Evolutionary conservation across 352 stramenopile species (phyloP).

Genomic region (Salisapilia sapeloensis): DNA sequence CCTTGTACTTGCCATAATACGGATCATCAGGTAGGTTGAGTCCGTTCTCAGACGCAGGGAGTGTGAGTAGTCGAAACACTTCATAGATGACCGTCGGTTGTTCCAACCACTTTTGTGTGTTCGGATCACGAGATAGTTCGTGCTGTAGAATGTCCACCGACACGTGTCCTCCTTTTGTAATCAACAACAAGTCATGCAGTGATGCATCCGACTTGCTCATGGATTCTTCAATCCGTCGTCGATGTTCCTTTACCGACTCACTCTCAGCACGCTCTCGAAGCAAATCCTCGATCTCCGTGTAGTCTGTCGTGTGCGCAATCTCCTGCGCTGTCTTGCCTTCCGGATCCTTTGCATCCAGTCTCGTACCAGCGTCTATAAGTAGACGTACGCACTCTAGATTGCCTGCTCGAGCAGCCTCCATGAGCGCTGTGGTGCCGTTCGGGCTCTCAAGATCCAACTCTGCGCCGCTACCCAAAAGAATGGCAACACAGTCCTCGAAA

Average conservation of each 20-base stretch:
- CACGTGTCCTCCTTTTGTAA: conserved; percentile 47
- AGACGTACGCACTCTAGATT: conserved; percentile 62
- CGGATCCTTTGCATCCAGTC: conserved; percentile 49
- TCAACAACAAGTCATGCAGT: conserved; percentile 35
- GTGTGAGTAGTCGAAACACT: conserved; percentile 52
- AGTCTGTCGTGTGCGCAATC: conserved; percentile 30
- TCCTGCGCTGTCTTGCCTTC: conserved; percentile 63
- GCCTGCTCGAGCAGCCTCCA: conserved; percentile 69
- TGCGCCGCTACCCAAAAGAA: conserved; percentile 46
- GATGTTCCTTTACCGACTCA: conserved; percentile 74
- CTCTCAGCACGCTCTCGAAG: conserved; percentile 68
- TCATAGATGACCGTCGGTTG: conserved; percentile 72
- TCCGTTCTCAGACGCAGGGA: conserved; percentile 12
- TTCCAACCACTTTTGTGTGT: conserved; percentile 53
- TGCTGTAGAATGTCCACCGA: conserved; percentile 60
- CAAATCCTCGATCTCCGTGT: conserved; percentile 61
- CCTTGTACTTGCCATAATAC: conserved; percentile 65
- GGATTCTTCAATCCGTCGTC: conserved; percentile 68
- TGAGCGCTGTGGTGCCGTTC: conserved; percentile 75
- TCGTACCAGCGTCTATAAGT: conserved; percentile 47
- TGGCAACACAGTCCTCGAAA: conserved; percentile 52
- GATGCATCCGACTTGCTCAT: conserved; percentile 37
- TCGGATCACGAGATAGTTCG: conserved; percentile 55
- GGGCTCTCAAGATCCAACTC: conserved; percentile 65
- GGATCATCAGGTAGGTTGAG: conserved; percentile 25